Percentiles rank a stretch among this genome's conserved stretches.
These are phyloP conservation scores for Orbilia blumenaviensis DNA, from an alignment of 2,329 filamentous ascomycete species.

Conservation along the genomic window DNA sequence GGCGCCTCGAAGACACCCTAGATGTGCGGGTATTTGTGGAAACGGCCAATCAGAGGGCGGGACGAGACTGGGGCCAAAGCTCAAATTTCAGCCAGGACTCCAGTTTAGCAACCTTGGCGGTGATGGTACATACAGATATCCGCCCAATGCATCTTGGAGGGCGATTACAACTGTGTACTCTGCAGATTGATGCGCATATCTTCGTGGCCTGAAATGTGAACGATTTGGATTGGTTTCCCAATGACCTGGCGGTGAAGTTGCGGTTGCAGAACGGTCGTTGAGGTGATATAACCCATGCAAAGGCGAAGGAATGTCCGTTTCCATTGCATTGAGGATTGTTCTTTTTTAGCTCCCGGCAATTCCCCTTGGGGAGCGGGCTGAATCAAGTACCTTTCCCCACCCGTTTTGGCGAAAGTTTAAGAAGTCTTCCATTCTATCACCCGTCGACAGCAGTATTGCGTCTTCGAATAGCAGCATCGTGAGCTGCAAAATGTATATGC, in stretches of 20 bases:
- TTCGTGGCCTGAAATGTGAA: constrained; percentile 25
- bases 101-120: constrained; percentile 51
- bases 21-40: constrained; percentile 51
- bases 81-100: constrained; percentile 51
- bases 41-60: constrained; percentile 25
- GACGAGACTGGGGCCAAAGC: constrained; percentile 42
- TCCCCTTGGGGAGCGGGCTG: constrained; percentile 18
- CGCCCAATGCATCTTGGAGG: constrained; percentile 28
- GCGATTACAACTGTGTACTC: neutral
- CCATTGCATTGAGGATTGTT: constrained; percentile 41
- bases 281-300: neutral
- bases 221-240: constrained; percentile 4
- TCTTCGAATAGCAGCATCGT: neutral
- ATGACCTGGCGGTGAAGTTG: neutral
- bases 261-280: constrained; percentile 3
- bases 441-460: constrained; percentile 20
- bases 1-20: constrained; percentile 49
- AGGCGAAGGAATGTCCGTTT: constrained; percentile 28
- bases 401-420: constrained; percentile 6
- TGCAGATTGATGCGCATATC: constrained; percentile 9
- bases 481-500: too few species aligned
- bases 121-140: constrained; percentile 38
- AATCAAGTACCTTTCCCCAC: constrained; percentile 20
- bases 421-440: constrained; percentile 5
- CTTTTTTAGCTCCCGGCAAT: constrained; percentile 27